phyloP scores from a whole-genome alignment of 768 basidiomycete species.

The Hypholoma fasciculare region DNA sequence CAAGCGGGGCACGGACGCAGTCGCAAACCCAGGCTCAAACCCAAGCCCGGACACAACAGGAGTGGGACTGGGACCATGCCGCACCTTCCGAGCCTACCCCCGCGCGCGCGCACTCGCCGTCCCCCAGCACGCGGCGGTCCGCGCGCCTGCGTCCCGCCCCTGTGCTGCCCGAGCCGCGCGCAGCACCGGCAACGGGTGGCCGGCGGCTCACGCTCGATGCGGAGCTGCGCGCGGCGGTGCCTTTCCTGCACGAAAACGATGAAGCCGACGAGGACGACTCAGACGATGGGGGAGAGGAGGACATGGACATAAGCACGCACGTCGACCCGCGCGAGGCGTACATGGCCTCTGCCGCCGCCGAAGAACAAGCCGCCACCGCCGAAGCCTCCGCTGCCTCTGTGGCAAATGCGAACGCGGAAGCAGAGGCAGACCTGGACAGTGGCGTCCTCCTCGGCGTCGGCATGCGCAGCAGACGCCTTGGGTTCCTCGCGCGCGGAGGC shows the following conservation, averaged over 20 bases:
- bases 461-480: slow-evolving; percentile 48
- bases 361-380: background rate
- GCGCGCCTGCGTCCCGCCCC: background rate
- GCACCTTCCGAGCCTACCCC: background rate
- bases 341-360: background rate
- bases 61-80: background rate
- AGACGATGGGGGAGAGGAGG: slow-evolving; percentile 1
- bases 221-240: slow-evolving; percentile 4
- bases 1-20: background rate
- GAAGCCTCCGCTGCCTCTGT: too few relatives aligned
- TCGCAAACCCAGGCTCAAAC: too few relatives aligned
- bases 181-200: background rate
- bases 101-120: background rate
- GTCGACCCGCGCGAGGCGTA: background rate
- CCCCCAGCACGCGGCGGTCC: background rate
- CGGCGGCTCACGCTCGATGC: slow-evolving; percentile 6
- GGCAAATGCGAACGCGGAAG: background rate
- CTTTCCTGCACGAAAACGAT: slow-evolving; percentile 1
- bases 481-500: slow-evolving; percentile 76
- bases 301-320: background rate
- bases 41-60: background rate
- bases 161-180: too few relatives aligned
- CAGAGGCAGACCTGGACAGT: slow-evolving; percentile 39
- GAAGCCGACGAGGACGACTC: background rate
- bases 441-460: slow-evolving; percentile 56